Conservation (phyloP, 1,284 basidiomycete genomes). For the Malassezia slooffiae region DNA sequence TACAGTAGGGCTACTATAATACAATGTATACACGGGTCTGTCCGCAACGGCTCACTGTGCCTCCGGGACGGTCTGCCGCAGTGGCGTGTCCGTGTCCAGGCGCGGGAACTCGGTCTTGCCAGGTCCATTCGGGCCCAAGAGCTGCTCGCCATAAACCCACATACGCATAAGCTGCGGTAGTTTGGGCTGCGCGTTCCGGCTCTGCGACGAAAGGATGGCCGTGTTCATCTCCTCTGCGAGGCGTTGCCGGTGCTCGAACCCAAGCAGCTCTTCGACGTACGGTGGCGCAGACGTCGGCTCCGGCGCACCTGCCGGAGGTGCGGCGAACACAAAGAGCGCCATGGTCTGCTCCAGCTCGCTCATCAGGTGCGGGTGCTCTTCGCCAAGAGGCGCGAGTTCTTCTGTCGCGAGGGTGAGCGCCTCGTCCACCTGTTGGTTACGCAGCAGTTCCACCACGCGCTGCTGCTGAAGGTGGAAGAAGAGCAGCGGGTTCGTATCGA, state of each 20-base stretch:
- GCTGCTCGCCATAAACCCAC: conserved; percentile 73
- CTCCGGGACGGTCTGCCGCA: too few relatives aligned
- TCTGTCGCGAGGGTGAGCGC: conserved; percentile 82
- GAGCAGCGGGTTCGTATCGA: conserved; percentile 78
- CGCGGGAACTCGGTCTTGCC: conserved; percentile 32
- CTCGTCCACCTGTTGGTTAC: conserved; percentile 63
- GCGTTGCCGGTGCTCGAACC: conserved; percentile 73
- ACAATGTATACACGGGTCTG: too few relatives aligned
- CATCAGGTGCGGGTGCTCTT: conserved; percentile 86
- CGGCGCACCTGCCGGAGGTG: conserved; percentile 13
- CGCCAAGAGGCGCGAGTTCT: conserved; percentile 84
- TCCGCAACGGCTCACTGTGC: too few relatives aligned
- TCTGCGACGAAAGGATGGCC: conserved; percentile 79
- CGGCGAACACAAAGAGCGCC: conserved; percentile 84
- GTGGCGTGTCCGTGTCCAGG: conserved; percentile 24
- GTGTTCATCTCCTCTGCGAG: conserved; percentile 85
- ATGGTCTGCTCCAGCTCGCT: conserved; percentile 85
- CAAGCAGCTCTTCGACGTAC: conserved; percentile 63
- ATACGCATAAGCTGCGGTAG: conserved; percentile 72
- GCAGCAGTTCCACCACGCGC: conserved; percentile 85
- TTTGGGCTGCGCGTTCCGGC: conserved; percentile 85
- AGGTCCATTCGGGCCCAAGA: conserved; percentile 55
- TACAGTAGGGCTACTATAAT: too few relatives aligned
- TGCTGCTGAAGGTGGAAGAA: conserved; percentile 91
- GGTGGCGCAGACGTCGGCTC: conserved; percentile 50